Percentiles rank a stretch among this genome's conserved stretches.
Conservation (phyloP, 73 alveolate species). For the Paramecium sexaurelia region DNA sequence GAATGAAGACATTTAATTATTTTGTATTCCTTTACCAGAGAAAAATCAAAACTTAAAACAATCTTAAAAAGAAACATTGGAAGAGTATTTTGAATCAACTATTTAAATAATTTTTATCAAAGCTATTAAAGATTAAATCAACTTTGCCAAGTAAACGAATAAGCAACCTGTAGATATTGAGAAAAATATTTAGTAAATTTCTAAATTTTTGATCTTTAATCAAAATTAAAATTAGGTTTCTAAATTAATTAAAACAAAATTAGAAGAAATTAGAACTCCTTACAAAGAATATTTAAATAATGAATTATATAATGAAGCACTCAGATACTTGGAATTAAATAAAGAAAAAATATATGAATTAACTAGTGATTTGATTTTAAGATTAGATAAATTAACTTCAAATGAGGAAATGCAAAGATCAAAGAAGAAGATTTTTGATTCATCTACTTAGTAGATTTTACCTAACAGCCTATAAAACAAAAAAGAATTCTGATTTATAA, state of each 20-base stretch:
- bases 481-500: neutral
- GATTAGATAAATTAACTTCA: conserved; percentile 9
- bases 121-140: conserved; percentile 9
- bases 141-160: neutral
- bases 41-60: neutral
- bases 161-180: neutral
- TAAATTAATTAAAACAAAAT: neutral
- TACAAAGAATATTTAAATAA: neutral
- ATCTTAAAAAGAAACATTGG: conserved; percentile 1
- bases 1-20: neutral
- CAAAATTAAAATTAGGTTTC: neutral
- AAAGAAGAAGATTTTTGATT: conserved; percentile 20
- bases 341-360: conserved; percentile 18
- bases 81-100: neutral
- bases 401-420: neutral
- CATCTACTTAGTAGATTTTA: conserved; percentile 9
- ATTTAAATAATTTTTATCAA: neutral
- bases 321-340: neutral
- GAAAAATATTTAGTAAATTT: neutral
- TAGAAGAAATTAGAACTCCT: neutral
- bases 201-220: neutral
- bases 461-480: neutral
- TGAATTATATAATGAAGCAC: conserved; percentile 17
- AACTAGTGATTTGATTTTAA: neutral
- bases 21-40: neutral